These are phyloP conservation scores for Neoboletus magnificus DNA, from an alignment of 768 basidiomycete genomes.

Conservation along the genomic window DNA sequence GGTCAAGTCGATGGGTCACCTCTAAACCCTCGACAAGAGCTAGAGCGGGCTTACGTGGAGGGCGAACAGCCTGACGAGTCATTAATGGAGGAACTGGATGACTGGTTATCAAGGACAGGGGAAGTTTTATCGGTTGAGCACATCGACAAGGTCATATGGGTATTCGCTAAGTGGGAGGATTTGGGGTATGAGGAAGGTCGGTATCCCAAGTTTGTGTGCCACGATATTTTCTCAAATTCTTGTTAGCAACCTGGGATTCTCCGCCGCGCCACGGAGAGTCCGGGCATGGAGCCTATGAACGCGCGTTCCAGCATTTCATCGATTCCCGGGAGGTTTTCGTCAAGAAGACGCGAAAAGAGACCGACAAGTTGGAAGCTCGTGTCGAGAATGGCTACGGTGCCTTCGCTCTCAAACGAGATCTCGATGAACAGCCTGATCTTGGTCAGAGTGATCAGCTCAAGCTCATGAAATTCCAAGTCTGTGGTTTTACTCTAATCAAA, in stretches of 20 bases:
- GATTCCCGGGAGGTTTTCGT: constrained; percentile 59
- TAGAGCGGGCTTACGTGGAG: constrained; percentile 43
- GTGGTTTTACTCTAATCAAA: constrained; percentile 15
- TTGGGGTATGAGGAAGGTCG: constrained; percentile 89
- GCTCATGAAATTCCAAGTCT: constrained; percentile 86
- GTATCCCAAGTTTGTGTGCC: constrained; percentile 16
- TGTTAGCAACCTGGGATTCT: constrained; percentile 87
- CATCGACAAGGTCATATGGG: constrained; percentile 67
- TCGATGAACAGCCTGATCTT: constrained; percentile 56
- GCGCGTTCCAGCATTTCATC: constrained; percentile 67
- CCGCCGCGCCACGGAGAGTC: constrained; percentile 62
- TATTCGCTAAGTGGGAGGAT: constrained; percentile 91
- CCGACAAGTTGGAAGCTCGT: constrained; percentile 49
- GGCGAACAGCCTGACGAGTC: constrained; percentile 63
- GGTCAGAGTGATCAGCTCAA: constrained; percentile 61
- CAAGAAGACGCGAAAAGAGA: constrained; percentile 41
- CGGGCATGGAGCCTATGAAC: constrained; percentile 60
- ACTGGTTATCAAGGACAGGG: constrained; percentile 47
- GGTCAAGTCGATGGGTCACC: constrained; percentile 27
- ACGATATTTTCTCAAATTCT: background rate
- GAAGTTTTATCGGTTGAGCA: constrained; percentile 42
- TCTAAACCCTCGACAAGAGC: constrained; percentile 23
- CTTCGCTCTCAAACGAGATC: constrained; percentile 41
- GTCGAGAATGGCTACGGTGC: constrained; percentile 51
- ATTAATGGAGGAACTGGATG: constrained; percentile 56